Evolutionary conservation across 208 protist genomes (phyloP).

Genomic region (Tetramitus jugosus): DNA sequence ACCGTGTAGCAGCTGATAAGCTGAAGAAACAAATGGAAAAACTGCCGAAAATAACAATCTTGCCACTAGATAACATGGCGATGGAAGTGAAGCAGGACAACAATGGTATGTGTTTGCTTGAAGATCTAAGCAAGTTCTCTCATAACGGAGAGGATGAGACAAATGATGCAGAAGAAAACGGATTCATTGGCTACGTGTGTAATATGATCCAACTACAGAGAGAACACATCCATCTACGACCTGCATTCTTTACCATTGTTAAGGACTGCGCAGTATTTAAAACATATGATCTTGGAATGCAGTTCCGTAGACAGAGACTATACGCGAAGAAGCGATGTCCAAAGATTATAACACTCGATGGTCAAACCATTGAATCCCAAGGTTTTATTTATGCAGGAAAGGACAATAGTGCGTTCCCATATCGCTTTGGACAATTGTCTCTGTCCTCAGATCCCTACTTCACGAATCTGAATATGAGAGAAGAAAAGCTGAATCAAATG

Average conservation of each 20-base stretch:
- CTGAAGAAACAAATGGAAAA: background rate
- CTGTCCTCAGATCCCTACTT: background rate
- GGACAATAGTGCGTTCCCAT: background rate
- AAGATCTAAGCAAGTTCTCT: background rate
- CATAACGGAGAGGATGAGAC: background rate
- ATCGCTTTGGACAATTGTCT: background rate
- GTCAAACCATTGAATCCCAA: background rate
- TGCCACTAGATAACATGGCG: background rate
- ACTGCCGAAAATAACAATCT: background rate
- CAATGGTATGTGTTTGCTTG: background rate
- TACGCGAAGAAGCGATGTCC: background rate
- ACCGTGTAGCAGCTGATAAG: background rate
- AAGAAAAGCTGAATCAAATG: too few species aligned
- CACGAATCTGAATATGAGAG: background rate
- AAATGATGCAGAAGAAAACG: background rate
- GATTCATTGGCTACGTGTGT: background rate
- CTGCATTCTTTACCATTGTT: background rate
- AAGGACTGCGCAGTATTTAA: background rate
- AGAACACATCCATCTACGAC: background rate
- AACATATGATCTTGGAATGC: background rate
- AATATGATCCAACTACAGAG: background rate
- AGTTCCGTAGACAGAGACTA: background rate
- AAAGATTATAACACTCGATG: background rate
- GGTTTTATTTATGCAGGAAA: constrained; percentile 1
- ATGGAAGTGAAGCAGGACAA: background rate